Base-by-base conservation (phyloP, 495 filamentous ascomycete species). In the Xylaria nigripes region DNA sequence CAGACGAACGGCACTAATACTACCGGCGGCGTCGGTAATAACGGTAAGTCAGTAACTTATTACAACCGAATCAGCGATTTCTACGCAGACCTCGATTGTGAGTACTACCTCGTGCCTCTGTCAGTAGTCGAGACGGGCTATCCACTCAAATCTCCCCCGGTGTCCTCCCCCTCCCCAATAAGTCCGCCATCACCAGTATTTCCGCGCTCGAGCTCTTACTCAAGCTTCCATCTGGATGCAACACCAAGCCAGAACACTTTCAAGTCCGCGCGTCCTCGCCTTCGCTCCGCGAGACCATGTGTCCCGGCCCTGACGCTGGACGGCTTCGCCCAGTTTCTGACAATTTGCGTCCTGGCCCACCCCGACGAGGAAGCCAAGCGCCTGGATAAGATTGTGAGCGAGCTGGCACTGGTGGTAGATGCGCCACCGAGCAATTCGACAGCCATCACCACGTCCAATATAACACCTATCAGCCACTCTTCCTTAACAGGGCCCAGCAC, bases 241-340 rank as follows among this genome's bases (percentile, higher is more conserved):
- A 18, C 50, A 2, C 18, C 25, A n/a, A 45, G 29, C 23, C 21
- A 22, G 25, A 38, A 38, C 23, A 7, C 19, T 1, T 29, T 40
- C 7, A 45, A 30, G 18, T 18, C 36, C 34, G 12, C 42, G 5
- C 45, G 34, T 10, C 22, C 44, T 9, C 51, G 42, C 13, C 72
- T 77, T 27, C 60, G 76, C 15, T 72, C 75, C 12, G 74, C 80
- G 45, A 68, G 75, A 50, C 89, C 91, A 3, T 78, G 78, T 42
- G 77, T 89, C 29, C 91, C 91, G 2, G 86, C 79, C 13, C 73
- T 96, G 15, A 95, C 91, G 1, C 86, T 87, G 2, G 61, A 74
- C 25, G 92, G 92, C 3, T 97, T 95, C 65, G 77, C 85, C 54
- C 70, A 70, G 50, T 95, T 87, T 83, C 81, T 86, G 66, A 89